These are phyloP conservation scores for Fonsecaea erecta DNA, from an alignment of 2,329 filamentous ascomycete species.

Conservation along the genomic window DNA sequence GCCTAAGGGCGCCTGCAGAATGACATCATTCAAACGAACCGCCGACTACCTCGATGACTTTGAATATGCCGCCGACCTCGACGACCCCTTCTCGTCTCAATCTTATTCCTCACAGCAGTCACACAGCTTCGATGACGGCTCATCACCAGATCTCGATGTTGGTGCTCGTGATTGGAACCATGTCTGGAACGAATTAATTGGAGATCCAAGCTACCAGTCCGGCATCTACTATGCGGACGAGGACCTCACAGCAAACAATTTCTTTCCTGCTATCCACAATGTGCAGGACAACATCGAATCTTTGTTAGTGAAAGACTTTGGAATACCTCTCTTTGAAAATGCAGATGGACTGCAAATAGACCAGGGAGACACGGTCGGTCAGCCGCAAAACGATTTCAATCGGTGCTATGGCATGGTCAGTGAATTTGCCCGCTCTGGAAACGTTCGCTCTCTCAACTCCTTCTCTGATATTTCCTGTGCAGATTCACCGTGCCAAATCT, in stretches of 20 bases:
- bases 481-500: slow-evolving; percentile 25
- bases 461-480: slow-evolving; percentile 3
- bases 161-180: slow-evolving; percentile 12
- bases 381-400: neutral
- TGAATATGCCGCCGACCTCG: neutral
- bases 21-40: slow-evolving; percentile 9
- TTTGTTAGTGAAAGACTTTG: slow-evolving; percentile 8
- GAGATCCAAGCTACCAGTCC: neutral
- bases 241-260: neutral
- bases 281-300: slow-evolving; percentile 13
- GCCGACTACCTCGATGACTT: neutral
- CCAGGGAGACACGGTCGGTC: neutral
- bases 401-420: slow-evolving; percentile 30
- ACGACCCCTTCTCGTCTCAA: neutral
- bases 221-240: neutral
- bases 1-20: neutral
- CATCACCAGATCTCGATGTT: neutral
- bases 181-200: slow-evolving; percentile 19
- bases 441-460: no score
- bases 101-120: neutral
- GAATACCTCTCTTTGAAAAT: neutral
- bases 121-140: neutral
- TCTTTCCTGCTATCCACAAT: slow-evolving; percentile 1
- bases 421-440: no score
- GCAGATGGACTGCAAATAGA: neutral